These are phyloP conservation scores for Yamadazyma scolyti DNA, from an alignment of 805 yeast genomes.

Conservation along the genomic window DNA sequence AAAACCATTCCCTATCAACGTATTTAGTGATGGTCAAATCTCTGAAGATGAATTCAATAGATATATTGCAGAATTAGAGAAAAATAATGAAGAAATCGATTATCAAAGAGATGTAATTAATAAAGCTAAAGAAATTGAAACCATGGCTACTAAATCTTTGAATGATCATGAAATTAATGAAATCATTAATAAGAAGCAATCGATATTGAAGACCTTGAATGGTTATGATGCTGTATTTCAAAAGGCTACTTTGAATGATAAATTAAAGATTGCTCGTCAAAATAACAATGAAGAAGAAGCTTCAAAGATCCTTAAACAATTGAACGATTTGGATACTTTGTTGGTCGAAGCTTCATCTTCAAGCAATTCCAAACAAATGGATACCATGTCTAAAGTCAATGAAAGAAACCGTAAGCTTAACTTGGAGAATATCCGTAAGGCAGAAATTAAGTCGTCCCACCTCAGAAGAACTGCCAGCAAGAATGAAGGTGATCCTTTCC, in stretches of 20 bases:
- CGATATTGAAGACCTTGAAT: conserved; percentile 41
- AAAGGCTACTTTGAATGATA: conserved; percentile 68
- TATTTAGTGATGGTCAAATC: conserved; percentile 75
- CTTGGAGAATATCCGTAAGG: conserved; percentile 70
- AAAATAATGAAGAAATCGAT: conserved; percentile 58
- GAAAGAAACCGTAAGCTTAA: conserved; percentile 83
- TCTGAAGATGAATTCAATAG: conserved; percentile 68
- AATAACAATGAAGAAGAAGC: conserved; percentile 37
- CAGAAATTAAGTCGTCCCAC: conserved; percentile 65
- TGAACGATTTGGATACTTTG: conserved; percentile 44
- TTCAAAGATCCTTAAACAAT: conserved; percentile 28
- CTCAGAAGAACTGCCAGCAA: conserved; percentile 46
- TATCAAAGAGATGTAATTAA: conserved; percentile 59
- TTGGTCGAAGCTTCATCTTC: conserved; percentile 38
- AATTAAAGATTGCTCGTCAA: conserved; percentile 71
- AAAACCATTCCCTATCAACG: conserved; percentile 71
- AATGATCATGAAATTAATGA: conserved; percentile 72
- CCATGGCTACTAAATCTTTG: conserved; percentile 61
- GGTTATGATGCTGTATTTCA: conserved; percentile 66
- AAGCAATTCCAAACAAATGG: conserved; percentile 33
- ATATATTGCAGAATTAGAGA: conserved; percentile 59
- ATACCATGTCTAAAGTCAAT: conserved; percentile 66
- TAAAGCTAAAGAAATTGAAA: conserved; percentile 59
- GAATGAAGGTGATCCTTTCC: conserved; percentile 72
- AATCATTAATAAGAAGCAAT: conserved; percentile 70